These are phyloP conservation scores for Testicularia cyperi DNA, from an alignment of 1,284 basidiomycete species.

Conservation along the genomic window DNA sequence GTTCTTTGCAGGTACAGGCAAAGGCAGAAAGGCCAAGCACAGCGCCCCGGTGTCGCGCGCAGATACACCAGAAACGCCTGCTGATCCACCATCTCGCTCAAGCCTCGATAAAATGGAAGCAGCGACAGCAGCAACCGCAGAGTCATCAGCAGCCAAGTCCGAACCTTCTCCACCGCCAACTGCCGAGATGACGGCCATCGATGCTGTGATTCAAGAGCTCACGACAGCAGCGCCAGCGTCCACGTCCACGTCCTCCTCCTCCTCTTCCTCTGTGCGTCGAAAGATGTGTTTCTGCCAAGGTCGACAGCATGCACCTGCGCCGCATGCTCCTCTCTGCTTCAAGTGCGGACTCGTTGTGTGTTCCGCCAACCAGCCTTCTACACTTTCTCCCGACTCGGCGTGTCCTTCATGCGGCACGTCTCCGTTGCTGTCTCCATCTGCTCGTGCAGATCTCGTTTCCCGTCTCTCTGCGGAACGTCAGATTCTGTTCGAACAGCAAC, in stretches of 20 bases:
- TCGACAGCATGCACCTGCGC: slow-evolving; percentile 17
- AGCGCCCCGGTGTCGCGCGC: background rate
- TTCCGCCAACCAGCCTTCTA: slow-evolving; percentile 20
- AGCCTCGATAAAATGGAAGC: background rate
- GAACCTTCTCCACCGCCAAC: slow-evolving; percentile 24
- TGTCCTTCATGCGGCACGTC: slow-evolving; percentile 26
- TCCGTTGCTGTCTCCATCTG: slow-evolving; percentile 16
- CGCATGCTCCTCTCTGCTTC: slow-evolving; percentile 34
- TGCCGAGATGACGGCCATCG: slow-evolving; percentile 33
- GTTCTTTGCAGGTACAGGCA: slow-evolving; percentile 21
- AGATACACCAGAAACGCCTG: slow-evolving; percentile 2
- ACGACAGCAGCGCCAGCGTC: slow-evolving; percentile 1
- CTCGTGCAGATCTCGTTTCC: slow-evolving; percentile 21
- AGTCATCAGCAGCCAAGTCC: background rate
- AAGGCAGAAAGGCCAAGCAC: slow-evolving; percentile 13
- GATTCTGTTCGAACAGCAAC: slow-evolving; percentile 29
- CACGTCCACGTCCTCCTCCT: background rate
- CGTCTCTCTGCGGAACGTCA: slow-evolving; percentile 25
- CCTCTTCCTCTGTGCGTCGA: background rate
- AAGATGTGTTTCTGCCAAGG: slow-evolving; percentile 41
- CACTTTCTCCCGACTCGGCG: slow-evolving; percentile 17
- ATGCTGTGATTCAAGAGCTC: slow-evolving; percentile 33
- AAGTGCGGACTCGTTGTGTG: slow-evolving; percentile 33
- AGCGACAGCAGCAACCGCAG: background rate
- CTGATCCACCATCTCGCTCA: background rate